Base-by-base conservation (phyloP, 1,284 basidiomycete genomes). In the Trametes sp. region DNA sequence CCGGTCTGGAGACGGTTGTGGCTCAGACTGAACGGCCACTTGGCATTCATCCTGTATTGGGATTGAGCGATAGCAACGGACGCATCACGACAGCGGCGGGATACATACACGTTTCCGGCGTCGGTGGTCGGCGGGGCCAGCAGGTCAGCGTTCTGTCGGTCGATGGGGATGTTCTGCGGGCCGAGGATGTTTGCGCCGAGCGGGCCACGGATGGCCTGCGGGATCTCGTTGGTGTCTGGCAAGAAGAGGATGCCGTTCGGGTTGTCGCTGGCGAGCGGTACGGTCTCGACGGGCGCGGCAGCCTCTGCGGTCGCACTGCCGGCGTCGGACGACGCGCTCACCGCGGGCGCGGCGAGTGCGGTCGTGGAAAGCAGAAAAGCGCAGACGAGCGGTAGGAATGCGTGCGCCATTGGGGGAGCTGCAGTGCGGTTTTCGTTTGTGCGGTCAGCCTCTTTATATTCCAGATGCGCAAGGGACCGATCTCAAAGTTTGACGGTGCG, bases 11-110 rank as follows among this genome's bases (percentile, higher is more conserved):
- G 74, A 36, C 88, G 85, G 70, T 89, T 90, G 73, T 87, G 85
- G 60, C 87, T 89, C 62, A 91, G 73, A 61, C 79, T 76, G 73
- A 90, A 89, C 0, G 89, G 84, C 90, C 90, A 92, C 72, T 90
- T 90, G 13, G 86, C 83, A 67, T 89, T 88, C 16, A 71, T 62
- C 19, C 86, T 87, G 65, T 38, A 46, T 53, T 52, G 23, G 33
- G 23, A 42, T 14, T 59, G 33, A 51, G 52, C 26, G 10, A 23
- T n/a, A 35, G 11, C 16, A 29, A 29, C 10, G 33, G 13, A 24
- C 5, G 46, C 29, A 5, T 13, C 21, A 23, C 16, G 24, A 21
- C 2, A 13, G 24, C 19, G 19, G n/a, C 10, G 33, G 42, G 21
- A 23, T 7, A 65, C 85, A 62, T 75, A 87, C 85, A 91, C 77